phyloP scores from a whole-genome alignment of 2,329 filamentous ascomycete species.

The Aspergillus sp. region DNA sequence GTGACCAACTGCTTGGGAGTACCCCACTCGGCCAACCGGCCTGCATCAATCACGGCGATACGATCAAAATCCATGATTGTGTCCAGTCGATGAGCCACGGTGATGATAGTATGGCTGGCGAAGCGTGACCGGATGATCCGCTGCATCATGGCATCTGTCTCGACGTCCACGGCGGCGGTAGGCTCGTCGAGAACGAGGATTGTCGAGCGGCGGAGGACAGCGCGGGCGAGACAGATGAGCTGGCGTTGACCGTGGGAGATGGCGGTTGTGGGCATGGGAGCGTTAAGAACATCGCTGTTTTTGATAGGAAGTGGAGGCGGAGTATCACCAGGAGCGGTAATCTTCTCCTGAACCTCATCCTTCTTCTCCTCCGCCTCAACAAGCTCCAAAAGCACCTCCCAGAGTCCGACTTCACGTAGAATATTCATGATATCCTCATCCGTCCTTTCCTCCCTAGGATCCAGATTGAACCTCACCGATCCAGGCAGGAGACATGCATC shows the following conservation, averaged over 20 bases:
- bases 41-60: neutral
- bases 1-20: neutral
- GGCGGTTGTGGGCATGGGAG: conserved; percentile 40
- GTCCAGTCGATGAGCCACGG: neutral
- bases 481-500: conserved; percentile 26
- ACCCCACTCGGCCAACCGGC: neutral
- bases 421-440: conserved; percentile 25
- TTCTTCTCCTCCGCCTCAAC: neutral
- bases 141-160: neutral
- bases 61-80: neutral
- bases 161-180: neutral
- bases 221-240: conserved; percentile 71
- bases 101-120: neutral
- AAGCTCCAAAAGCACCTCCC: conserved; percentile 11
- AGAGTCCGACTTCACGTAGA: conserved; percentile 27
- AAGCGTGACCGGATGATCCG: neutral
- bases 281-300: conserved; percentile 24
- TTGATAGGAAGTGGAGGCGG: too few species aligned
- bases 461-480: conserved; percentile 27
- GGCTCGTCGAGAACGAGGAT: neutral
- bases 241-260: conserved; percentile 75
- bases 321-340: conserved; percentile 9
- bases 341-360: too few species aligned
- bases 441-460: conserved; percentile 29
- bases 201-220: conserved; percentile 48